Percentiles rank a stretch among this genome's conserved stretches.
Conservation (phyloP, 2,329 filamentous ascomycete genomes). For the Apiospora malaysiana region DNA sequence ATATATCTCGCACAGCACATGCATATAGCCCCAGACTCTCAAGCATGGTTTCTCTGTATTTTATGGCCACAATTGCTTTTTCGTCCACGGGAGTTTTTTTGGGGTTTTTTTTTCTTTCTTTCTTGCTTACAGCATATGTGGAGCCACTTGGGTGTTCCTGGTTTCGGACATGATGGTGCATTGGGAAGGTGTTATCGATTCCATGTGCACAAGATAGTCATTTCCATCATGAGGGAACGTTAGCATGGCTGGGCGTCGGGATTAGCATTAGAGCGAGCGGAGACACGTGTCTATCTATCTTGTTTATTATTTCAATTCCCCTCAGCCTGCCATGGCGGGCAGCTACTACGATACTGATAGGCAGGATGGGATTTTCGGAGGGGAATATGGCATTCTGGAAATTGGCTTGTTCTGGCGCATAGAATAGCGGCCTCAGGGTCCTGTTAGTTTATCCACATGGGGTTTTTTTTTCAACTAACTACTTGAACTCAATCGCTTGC, state of each 20-base stretch:
- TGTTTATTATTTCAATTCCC: neutral
- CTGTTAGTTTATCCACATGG: slow-evolving; percentile 7
- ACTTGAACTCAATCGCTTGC: neutral
- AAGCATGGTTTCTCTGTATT: neutral
- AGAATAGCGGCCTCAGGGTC: slow-evolving; percentile 12
- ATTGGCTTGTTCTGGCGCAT: neutral
- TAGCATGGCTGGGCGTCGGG: slow-evolving; percentile 6
- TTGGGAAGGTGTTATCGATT: slow-evolving; percentile 18
- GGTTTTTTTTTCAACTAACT: neutral
- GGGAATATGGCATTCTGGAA: neutral
- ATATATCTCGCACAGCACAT: neutral
- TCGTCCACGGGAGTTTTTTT: neutral
- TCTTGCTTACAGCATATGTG: slow-evolving; percentile 7
- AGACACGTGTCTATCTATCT: neutral
- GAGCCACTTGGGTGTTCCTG: slow-evolving; percentile 8
- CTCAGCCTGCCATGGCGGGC: neutral
- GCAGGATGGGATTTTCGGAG: neutral
- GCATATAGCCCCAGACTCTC: neutral
- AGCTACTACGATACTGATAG: neutral
- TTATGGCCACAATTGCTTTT: neutral
- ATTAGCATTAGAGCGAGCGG: slow-evolving; percentile 2
- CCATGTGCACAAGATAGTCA: neutral
- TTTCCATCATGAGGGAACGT: neutral
- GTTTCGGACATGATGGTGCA: slow-evolving; percentile 2
- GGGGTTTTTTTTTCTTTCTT: no score